These are phyloP conservation scores for Tillandsia leiboldiana DNA, from an alignment of 176 grass and related monocot species.

Conservation along the genomic window DNA sequence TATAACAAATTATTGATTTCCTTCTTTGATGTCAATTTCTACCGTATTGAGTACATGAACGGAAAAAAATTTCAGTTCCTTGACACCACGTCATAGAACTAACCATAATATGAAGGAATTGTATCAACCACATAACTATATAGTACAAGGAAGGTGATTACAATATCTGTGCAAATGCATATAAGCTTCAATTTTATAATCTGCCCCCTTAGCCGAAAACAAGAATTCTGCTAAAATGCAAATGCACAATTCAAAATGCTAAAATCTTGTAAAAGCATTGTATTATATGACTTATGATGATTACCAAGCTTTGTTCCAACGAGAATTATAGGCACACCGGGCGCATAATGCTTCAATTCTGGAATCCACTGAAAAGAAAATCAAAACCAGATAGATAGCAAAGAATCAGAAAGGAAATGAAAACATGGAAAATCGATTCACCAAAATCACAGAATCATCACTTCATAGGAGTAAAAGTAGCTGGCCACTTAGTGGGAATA, in stretches of 20 bases:
- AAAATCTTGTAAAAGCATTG: background rate
- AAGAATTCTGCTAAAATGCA: background rate
- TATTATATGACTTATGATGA: constrained; percentile 7
- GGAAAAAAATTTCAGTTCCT: too few species aligned
- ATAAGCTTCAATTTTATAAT: background rate
- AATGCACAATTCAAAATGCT: background rate
- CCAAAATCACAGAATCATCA: too few species aligned
- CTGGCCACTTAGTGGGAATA: background rate
- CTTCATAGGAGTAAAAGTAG: too few species aligned
- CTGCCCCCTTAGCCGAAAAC: background rate
- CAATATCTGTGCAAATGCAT: too few species aligned
- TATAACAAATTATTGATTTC: too few species aligned
- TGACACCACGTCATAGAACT: too few species aligned
- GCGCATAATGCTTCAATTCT: constrained; percentile 60
- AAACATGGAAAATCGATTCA: background rate
- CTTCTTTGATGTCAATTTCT: too few species aligned
- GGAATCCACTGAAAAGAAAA: constrained; percentile 61
- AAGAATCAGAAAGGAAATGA: background rate
- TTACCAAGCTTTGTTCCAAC: constrained; percentile 89
- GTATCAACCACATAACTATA: too few species aligned
- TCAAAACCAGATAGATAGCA: background rate
- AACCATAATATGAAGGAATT: too few species aligned
- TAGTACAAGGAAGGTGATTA: too few species aligned
- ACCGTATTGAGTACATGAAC: too few species aligned
- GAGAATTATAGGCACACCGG: constrained; percentile 58